Evolutionary conservation across 2,329 filamentous ascomycete species (phyloP).

Genomic region (Xylaria sp.): DNA sequence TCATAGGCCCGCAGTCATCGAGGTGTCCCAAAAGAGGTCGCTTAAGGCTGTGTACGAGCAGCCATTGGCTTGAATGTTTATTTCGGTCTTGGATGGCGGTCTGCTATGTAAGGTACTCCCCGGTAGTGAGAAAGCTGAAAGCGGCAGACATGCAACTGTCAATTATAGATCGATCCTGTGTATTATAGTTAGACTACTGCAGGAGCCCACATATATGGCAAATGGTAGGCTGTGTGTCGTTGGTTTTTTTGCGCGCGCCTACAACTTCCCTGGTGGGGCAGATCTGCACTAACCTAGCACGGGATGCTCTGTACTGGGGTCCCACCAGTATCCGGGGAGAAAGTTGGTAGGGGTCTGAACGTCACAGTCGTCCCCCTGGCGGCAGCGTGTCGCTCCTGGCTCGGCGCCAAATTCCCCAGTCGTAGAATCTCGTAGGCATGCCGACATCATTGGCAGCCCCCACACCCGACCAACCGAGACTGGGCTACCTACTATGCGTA

Average conservation of each 20-base stretch:
- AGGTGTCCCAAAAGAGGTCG: slow-evolving; percentile 24
- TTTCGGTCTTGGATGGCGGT: slow-evolving; percentile 37
- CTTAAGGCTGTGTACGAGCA: slow-evolving; percentile 25
- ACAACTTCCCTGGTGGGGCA: slow-evolving; percentile 4
- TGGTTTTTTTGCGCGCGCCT: slow-evolving; percentile 42
- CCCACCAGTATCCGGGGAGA: not conserved
- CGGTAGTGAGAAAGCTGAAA: slow-evolving; percentile 34
- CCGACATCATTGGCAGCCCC: slow-evolving; percentile 22
- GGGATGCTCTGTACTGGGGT: not conserved
- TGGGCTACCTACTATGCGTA: not conserved
- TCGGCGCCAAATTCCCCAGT: slow-evolving; percentile 31
- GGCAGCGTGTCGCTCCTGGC: slow-evolving; percentile 28
- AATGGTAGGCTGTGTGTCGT: slow-evolving; percentile 36
- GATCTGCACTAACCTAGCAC: not conserved
- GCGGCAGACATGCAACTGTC: slow-evolving; percentile 22
- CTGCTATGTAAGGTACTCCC: not conserved
- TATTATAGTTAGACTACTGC: slow-evolving; percentile 3
- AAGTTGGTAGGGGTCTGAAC: not conserved
- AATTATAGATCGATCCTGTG: slow-evolving; percentile 36
- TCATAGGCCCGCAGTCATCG: not conserved
- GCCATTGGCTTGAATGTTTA: slow-evolving; percentile 42
- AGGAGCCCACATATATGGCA: slow-evolving; percentile 10
- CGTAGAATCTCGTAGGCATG: not conserved
- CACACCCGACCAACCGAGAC: slow-evolving; percentile 7
- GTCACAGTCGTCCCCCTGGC: slow-evolving; percentile 22